These are phyloP conservation scores for Arctium lappa DNA, from an alignment of 129 eudicot genomes.

Conservation along the genomic window DNA sequence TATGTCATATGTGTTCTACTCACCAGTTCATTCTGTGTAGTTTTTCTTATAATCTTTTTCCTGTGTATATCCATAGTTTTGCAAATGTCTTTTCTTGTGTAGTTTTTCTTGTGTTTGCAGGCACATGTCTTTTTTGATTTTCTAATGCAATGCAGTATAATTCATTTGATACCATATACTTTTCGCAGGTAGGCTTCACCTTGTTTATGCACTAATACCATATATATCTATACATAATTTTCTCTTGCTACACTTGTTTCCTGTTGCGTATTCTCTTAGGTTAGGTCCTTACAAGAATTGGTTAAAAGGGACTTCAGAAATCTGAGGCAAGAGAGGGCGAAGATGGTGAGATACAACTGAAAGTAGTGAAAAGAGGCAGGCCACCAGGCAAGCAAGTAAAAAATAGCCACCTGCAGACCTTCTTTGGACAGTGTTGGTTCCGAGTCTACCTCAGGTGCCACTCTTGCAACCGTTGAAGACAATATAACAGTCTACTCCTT, in stretches of 20 bases:
- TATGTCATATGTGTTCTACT: too few species aligned
- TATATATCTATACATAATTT: not conserved
- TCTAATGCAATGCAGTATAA: too few species aligned
- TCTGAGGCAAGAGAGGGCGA: conserved; percentile 68
- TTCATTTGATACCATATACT: conserved; percentile 53
- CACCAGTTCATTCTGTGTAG: not conserved
- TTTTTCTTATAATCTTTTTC: not conserved
- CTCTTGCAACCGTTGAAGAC: conserved; percentile 52
- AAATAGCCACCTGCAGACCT: conserved; percentile 50
- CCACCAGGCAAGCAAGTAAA: conserved; percentile 59
- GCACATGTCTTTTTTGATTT: conserved; percentile 62
- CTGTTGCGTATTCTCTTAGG: conserved; percentile 31
- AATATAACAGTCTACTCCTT: conserved; percentile 46
- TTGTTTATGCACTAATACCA: not conserved
- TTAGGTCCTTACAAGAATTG: conserved; percentile 77
- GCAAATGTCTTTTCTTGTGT: too few species aligned
- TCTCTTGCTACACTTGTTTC: too few species aligned
- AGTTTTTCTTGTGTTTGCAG: conserved; percentile 52
- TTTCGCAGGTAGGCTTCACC: conserved; percentile 58
- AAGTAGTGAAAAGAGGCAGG: not conserved
- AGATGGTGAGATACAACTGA: conserved; percentile 73
- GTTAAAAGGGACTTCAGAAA: conserved; percentile 78
- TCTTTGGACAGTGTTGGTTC: conserved; percentile 48
- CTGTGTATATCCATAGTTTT: not conserved
- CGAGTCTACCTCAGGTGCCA: conserved; percentile 61